Evolutionary conservation across 225 moss, liverwort and hornwort genomes (phyloP), one percentile per base, ranked within the genome.

Genomic region (Rhytidiadelphus loreus): DNA sequence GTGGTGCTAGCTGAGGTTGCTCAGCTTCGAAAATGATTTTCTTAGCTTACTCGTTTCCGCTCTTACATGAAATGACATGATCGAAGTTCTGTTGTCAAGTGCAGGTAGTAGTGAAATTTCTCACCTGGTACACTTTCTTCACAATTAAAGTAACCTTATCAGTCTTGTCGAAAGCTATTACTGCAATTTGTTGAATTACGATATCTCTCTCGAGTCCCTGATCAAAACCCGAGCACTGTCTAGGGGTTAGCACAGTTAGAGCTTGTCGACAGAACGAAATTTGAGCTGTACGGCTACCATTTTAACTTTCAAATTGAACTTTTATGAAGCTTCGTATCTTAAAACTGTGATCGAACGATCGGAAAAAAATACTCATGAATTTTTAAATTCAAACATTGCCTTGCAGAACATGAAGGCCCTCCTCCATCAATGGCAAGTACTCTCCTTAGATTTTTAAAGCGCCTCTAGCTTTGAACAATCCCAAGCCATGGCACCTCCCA

Each of bases 381-480:
- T 17, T 80, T 17, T 4, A 63, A 61, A 48, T 59, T 81, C 70
- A 17, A 52, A 44, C 30, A 53, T 74, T n/a, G 14, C 16, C 12
- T 66, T 72, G 81, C 90, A 92, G 92, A 90, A 86, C 66, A 92
- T 90, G 90, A 88, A 86, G 92, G 52, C 53, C 37, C 53, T 83
- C 52, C 59, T 83, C 52, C 53, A 68, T 71, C 90, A 55, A 88
- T 90, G 92, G 88, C 86, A 63, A 80, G 74, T 86, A 8, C 83
- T 41, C 71, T 64, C 29, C 58, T 30, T 20, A 11, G 53, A 37
- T 72, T 83, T 64, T 22, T 88, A 28, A 83, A 83, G 73, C 63
- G 12, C 9, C 66, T 56, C 16, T 9, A 7, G 19, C 30, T 43
- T 30, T 11, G 39, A 23, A 43, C 65, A 35, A 35, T 48, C n/a